phyloP scores from a whole-genome alignment of 495 filamentous ascomycete species.

The Elaphomyces granulatus region DNA sequence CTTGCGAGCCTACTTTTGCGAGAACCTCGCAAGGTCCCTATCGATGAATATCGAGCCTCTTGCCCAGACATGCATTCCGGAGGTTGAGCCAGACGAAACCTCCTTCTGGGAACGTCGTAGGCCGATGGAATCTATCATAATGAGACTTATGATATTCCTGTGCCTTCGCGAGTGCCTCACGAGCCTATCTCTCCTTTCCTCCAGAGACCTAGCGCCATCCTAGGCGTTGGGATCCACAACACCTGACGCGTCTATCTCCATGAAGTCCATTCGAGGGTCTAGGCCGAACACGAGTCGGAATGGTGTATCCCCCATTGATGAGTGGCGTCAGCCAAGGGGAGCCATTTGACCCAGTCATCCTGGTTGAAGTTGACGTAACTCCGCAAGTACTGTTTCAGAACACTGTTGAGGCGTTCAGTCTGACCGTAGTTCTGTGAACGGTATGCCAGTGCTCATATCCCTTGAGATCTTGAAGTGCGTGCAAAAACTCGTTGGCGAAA shows the following conservation, averaged over 20 bases:
- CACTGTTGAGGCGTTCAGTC: slow-evolving; percentile 13
- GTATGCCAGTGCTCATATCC: slow-evolving; percentile 8
- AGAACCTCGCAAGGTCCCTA: neutral
- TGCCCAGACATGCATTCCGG: neutral
- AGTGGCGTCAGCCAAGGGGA: slow-evolving; percentile 11
- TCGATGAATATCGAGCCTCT: neutral
- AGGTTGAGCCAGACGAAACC: neutral
- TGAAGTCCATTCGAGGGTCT: neutral
- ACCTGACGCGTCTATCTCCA: neutral
- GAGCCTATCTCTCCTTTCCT: neutral
- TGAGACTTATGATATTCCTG: neutral
- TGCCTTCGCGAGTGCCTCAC: neutral
- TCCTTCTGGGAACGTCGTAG: neutral
- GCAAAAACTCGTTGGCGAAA: neutral
- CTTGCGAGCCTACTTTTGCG: neutral
- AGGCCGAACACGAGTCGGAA: neutral
- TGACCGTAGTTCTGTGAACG: slow-evolving; percentile 18
- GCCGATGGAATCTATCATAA: neutral
- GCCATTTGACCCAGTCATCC: slow-evolving; percentile 14
- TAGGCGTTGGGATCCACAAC: neutral
- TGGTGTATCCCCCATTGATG: slow-evolving; percentile 12
- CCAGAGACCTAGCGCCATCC: neutral
- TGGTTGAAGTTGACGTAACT: slow-evolving; percentile 16
- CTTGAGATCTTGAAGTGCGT: neutral
- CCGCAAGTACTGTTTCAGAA: slow-evolving; percentile 13